Evolutionary conservation across 2,329 filamentous ascomycete genomes (phyloP).

Genomic region (Xylariales sp.): DNA sequence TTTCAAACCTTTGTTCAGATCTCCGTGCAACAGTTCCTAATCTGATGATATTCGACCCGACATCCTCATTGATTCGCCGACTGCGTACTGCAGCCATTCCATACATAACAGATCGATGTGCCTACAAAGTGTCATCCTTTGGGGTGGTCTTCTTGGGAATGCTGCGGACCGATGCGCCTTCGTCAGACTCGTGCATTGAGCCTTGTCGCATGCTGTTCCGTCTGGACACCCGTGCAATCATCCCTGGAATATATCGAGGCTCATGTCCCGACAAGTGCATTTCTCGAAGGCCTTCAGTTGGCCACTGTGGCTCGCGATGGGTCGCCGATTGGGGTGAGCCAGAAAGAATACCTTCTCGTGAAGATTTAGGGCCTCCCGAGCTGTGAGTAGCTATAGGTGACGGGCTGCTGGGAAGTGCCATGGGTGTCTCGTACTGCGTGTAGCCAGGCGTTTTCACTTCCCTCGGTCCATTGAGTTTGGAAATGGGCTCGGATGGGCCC

Average conservation of each 20-base stretch:
- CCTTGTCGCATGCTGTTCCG: slow-evolving; percentile 35
- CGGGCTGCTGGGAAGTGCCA: slow-evolving; percentile 14
- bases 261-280: slow-evolving; percentile 53
- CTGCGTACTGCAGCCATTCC: too few species aligned
- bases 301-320: slow-evolving; percentile 27
- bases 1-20: too few species aligned
- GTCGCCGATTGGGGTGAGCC: slow-evolving; percentile 14
- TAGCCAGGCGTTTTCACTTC: slow-evolving; percentile 2
- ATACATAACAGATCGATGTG: too few species aligned
- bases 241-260: slow-evolving; percentile 68
- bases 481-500: slow-evolving; percentile 21
- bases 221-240: slow-evolving; percentile 51
- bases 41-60: too few species aligned
- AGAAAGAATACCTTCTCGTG: too few species aligned
- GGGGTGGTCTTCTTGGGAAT: slow-evolving; percentile 12
- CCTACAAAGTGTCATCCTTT: slow-evolving; percentile 14
- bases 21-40: too few species aligned
- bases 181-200: slow-evolving; percentile 35
- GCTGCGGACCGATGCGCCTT: slow-evolving; percentile 14
- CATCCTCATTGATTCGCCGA: too few species aligned
- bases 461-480: too few species aligned
- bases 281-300: slow-evolving; percentile 31
- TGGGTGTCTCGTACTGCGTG: slow-evolving; percentile 14
- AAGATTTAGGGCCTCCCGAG: too few species aligned
- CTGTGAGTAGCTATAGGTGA: too few species aligned